phyloP scores from a whole-genome alignment of 139 green algal genomes.

The Nannochloris sp. region DNA sequence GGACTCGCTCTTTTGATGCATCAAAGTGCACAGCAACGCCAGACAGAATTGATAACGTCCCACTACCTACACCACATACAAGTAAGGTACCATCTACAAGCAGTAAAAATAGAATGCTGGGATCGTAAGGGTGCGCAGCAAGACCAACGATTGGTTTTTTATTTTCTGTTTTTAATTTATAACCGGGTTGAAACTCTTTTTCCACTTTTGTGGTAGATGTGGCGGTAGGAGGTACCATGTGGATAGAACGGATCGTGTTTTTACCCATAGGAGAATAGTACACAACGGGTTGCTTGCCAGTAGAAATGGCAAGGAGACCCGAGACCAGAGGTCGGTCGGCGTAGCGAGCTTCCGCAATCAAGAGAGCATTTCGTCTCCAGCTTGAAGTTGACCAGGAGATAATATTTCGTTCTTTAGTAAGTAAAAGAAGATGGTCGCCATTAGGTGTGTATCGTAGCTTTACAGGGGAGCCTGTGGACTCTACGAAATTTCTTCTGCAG shows the following conservation, averaged over 20 bases:
- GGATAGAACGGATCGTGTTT: conserved; percentile 22
- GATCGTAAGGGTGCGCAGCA: conserved; percentile 16
- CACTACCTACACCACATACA: conserved; percentile 13
- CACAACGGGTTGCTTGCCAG: conserved; percentile 13
- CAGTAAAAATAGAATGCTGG: conserved; percentile 11
- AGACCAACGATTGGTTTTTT: conserved; percentile 31
- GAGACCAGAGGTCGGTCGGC: conserved; percentile 13
- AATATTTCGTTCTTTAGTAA: conserved; percentile 31
- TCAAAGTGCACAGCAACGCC: neutral
- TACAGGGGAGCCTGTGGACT: conserved; percentile 15
- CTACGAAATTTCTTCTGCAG: conserved; percentile 20
- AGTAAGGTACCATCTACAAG: conserved; percentile 15
- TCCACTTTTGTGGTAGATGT: conserved; percentile 11
- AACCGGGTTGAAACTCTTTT: conserved; percentile 7
- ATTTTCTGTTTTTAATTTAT: conserved; percentile 35
- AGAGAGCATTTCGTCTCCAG: conserved; percentile 16
- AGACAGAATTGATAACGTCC: neutral
- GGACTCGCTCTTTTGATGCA: conserved; percentile 9
- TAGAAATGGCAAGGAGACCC: conserved; percentile 21
- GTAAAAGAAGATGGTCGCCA: conserved; percentile 12
- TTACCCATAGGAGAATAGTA: conserved; percentile 29
- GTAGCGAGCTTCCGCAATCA: conserved; percentile 17
- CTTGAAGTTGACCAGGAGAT: conserved; percentile 14
- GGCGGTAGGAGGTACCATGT: neutral
- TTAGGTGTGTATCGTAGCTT: conserved; percentile 17